A percentile compares a stretch with the other conserved stretches of the same genome.
These are phyloP conservation scores for Amphirosellinia nigrospora DNA, from an alignment of 495 filamentous ascomycete genomes.

Conservation along the genomic window DNA sequence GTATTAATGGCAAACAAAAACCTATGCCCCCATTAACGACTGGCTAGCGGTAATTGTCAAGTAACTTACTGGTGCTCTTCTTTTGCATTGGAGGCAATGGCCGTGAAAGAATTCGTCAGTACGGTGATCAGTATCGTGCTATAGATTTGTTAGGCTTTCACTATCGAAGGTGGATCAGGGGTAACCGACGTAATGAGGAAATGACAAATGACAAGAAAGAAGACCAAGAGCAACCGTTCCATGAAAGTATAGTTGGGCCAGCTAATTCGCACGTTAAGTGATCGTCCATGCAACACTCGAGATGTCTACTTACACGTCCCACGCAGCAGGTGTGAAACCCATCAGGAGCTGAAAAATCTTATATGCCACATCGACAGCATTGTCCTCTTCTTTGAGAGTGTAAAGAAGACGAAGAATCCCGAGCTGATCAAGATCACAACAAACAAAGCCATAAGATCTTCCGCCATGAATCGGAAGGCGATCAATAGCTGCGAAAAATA, in stretches of 20 bases:
- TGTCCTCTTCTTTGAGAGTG: slow-evolving; percentile 70
- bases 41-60: not conserved
- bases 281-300: not conserved
- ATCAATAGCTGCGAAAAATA: slow-evolving; percentile 95
- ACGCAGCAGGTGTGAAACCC: slow-evolving; percentile 68
- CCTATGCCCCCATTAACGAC: slow-evolving; percentile 31
- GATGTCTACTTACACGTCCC: slow-evolving; percentile 52
- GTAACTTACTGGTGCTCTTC: slow-evolving; percentile 79
- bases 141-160: slow-evolving; percentile 27
- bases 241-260: slow-evolving; percentile 82
- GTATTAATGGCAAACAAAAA: slow-evolving; percentile 94
- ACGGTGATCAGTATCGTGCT: slow-evolving; percentile 89
- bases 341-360: slow-evolving; percentile 91
- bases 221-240: slow-evolving; percentile 72
- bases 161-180: not conserved
- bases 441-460: slow-evolving; percentile 83
- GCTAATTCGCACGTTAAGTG: slow-evolving; percentile 50
- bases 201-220: slow-evolving; percentile 92
- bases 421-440: slow-evolving; percentile 81
- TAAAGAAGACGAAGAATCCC: slow-evolving; percentile 94
- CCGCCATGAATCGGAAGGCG: slow-evolving; percentile 89
- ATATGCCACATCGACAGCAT: slow-evolving; percentile 76
- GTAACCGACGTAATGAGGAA: slow-evolving; percentile 77
- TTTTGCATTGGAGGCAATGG: slow-evolving; percentile 87
- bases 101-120: slow-evolving; percentile 92